These are phyloP conservation scores for Trichoderma pleuroti DNA, from an alignment of 2,329 filamentous ascomycete species.

Conservation along the genomic window DNA sequence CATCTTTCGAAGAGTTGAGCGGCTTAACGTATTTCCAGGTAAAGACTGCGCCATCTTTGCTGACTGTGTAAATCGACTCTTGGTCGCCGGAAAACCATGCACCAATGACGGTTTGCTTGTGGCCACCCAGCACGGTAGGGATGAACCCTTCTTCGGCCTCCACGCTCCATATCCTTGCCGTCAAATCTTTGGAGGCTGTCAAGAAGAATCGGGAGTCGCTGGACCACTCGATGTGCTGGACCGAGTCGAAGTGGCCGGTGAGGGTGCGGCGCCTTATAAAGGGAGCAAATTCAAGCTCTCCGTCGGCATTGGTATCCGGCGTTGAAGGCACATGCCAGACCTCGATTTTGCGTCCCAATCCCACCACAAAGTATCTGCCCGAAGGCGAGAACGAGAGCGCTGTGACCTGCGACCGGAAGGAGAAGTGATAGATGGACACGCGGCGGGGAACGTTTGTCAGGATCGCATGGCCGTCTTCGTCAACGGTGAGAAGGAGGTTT, in stretches of 20 bases:
- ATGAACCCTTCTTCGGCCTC: constrained; percentile 82
- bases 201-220: constrained; percentile 94
- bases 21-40: constrained; percentile 79
- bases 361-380: constrained; percentile 85
- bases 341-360: constrained; percentile 81
- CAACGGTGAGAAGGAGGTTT: constrained; percentile 87
- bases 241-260: constrained; percentile 81
- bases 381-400: constrained; percentile 88
- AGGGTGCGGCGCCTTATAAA: constrained; percentile 87
- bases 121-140: constrained; percentile 85
- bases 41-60: constrained; percentile 95
- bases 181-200: constrained; percentile 87
- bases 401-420: constrained; percentile 80
- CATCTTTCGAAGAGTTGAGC: constrained; percentile 52
- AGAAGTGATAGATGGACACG: constrained; percentile 88
- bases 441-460: constrained; percentile 85
- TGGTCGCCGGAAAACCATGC: constrained; percentile 97
- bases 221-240: constrained; percentile 90
- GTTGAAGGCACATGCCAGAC: constrained; percentile 95
- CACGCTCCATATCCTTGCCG: constrained; percentile 91
- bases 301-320: constrained; percentile 72
- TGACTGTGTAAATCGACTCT: constrained; percentile 93
- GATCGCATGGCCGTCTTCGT: constrained; percentile 91
- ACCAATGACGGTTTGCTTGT: constrained; percentile 84
- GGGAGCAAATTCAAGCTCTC: constrained; percentile 89